Evolutionary conservation across 495 filamentous ascomycete species (phyloP).

Genomic region (Daldinia vernicosa): DNA sequence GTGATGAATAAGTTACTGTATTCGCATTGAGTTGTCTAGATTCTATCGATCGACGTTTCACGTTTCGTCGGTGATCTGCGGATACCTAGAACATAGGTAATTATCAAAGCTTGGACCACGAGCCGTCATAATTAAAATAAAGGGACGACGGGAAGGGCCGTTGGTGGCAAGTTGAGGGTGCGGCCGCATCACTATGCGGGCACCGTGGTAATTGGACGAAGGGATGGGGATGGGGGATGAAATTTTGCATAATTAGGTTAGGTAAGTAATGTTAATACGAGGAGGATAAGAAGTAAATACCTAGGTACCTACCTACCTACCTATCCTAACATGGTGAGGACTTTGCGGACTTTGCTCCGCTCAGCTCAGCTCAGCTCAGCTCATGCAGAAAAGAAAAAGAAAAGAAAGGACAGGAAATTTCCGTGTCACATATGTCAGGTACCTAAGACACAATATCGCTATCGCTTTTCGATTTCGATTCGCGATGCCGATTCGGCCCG

Average conservation of each 20-base stretch:
- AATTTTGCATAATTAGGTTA: background rate
- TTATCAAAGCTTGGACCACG: background rate
- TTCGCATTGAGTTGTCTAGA: background rate
- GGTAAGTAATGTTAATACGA: background rate
- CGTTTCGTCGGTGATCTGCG: background rate
- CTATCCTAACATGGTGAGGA: too few species aligned
- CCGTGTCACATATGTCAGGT: background rate
- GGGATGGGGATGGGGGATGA: background rate
- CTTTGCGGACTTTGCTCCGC: too few species aligned
- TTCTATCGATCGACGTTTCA: background rate
- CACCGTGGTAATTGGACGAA: background rate
- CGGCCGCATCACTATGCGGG: too few species aligned
- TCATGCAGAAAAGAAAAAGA: background rate
- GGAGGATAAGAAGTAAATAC: background rate
- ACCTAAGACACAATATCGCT: background rate
- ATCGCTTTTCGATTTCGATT: background rate
- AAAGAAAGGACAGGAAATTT: background rate
- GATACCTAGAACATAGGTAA: too few species aligned
- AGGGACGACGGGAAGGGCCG: too few species aligned
- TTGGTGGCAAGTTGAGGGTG: too few species aligned
- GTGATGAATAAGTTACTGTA: background rate
- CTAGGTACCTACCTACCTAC: too few species aligned
- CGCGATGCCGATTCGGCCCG: background rate
- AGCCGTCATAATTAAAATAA: background rate
- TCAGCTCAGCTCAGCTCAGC: too few species aligned